Percentiles rank a stretch among this genome's conserved stretches.
Evolutionary conservation across 352 stramenopile genomes (phyloP).

Genomic region (Globisporangium paroecandrum): DNA sequence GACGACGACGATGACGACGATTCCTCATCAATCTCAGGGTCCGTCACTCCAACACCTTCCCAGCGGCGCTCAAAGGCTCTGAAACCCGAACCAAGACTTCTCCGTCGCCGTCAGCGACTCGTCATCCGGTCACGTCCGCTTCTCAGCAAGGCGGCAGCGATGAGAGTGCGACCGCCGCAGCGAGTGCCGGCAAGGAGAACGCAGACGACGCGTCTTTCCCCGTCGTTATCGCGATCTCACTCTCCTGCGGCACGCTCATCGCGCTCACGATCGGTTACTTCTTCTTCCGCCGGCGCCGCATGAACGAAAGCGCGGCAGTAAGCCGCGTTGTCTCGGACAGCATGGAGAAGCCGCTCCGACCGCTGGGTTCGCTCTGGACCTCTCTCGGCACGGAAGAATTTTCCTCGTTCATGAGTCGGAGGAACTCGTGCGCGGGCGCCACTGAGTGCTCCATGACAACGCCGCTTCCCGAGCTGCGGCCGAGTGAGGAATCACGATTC

Average conservation of each 20-base stretch:
- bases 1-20: neutral
- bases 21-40: neutral
- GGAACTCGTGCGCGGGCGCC: neutral
- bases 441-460: constrained; percentile 14
- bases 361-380: constrained; percentile 11
- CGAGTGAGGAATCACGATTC: neutral
- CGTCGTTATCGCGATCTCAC: constrained; percentile 13
- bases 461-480: neutral
- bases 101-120: constrained; percentile 2
- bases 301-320: constrained; percentile 5
- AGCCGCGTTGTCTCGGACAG: constrained; percentile 4
- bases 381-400: constrained; percentile 8
- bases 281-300: constrained; percentile 8
- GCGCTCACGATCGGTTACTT: constrained; percentile 12
- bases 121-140: neutral
- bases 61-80: neutral
- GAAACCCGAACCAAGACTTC: neutral
- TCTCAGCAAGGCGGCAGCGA: constrained; percentile 2
- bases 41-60: neutral
- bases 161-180: constrained; percentile 6
- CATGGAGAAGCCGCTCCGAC: constrained; percentile 11
- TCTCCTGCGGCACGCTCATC: constrained; percentile 16
- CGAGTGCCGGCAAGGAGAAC: neutral
- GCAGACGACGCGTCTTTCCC: neutral
- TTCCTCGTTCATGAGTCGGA: neutral